Base-by-base conservation (phyloP, 805 yeast species). In the Brettanomyces bruxellensis region DNA sequence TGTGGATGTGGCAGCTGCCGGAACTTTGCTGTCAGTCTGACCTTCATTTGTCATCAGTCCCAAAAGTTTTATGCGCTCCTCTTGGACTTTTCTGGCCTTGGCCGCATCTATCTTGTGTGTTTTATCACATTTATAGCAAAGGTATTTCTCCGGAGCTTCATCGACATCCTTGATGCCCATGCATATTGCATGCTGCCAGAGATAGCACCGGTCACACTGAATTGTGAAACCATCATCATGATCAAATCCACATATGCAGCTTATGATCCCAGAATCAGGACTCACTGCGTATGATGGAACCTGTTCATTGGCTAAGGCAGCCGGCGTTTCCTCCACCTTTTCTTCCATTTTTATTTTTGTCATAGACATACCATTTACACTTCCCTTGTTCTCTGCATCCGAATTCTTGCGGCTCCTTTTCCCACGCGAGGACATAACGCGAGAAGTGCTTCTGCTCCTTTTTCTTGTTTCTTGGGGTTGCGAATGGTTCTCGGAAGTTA, bases 181-280 rank as follows among this genome's bases (percentile, higher is more conserved):
- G 64, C 98, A 90, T n/a, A 78, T 71, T 25, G 93, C 89, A 66
- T 90, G 98, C 61, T 90, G 96, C 97, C 97, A 90, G 51, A 95
- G 78, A 62, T 77, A 82, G 63, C 98, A 90, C 34, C 78, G 73
- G 61, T 89, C 96, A 67, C 99, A 93, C 66, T 93, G 98, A 51
- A 93, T 86, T 24, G 95, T 90, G 58, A 87, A 83, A 0, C 97
- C 97, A 55, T 91, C 93, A 65, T 88, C 96, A 49, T 87, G 95
- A 48, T 80, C 86, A 54, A 72, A 81, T 1, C 81, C 88, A 70
- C 98, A 91, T 7, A 90, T 78, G 66, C 98, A 91, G 2, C 95
- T 87, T 46, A 91, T 90, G 0, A 79, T 65, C 0, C 96, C 96
- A 2, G 91, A 73, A 60, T 90, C 95, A 4, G 87, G 85, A 52